A percentile compares a stretch with the other conserved stretches of the same genome.
Conservation (phyloP, 768 basidiomycete species). For the Leucocoprinus birnbaumii region DNA sequence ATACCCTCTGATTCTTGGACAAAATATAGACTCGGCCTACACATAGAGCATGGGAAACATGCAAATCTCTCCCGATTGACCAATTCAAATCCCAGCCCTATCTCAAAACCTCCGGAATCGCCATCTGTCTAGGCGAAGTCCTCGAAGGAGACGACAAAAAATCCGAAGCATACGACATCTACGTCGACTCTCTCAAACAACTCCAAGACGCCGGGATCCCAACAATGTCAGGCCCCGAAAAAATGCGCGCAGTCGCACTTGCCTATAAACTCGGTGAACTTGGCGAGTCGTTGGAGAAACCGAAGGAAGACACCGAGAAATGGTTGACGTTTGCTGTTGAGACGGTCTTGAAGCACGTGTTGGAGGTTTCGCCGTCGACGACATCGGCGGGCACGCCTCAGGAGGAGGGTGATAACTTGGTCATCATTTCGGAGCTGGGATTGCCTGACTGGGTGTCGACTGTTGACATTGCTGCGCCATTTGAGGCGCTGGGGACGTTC, state of each 20-base stretch:
- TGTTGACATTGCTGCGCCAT: constrained; percentile 62
- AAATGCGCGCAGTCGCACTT: constrained; percentile 13
- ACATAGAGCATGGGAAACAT: constrained; percentile 25
- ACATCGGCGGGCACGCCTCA: not conserved
- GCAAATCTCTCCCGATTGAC: constrained; percentile 39
- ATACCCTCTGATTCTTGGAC: not conserved
- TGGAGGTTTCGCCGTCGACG: constrained; percentile 17
- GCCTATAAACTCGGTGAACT: constrained; percentile 41
- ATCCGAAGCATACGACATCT: constrained; percentile 35
- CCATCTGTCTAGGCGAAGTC: constrained; percentile 55
- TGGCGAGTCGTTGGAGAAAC: constrained; percentile 28
- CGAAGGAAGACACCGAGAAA: constrained; percentile 36
- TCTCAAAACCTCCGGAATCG: constrained; percentile 68
- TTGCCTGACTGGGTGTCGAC: constrained; percentile 59
- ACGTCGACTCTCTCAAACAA: constrained; percentile 30
- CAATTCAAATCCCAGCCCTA: constrained; percentile 44
- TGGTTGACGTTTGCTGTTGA: constrained; percentile 43
- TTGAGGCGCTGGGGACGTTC: constrained; percentile 63
- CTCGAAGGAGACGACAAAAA: constrained; percentile 39
- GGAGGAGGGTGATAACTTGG: constrained; percentile 16
- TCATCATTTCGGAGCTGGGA: constrained; percentile 47
- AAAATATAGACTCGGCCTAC: not conserved
- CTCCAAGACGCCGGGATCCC: constrained; percentile 26
- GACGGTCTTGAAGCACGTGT: constrained; percentile 34
- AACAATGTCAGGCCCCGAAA: constrained; percentile 17